Conservation (phyloP, 2,329 filamentous ascomycete species). For the Catunica adiposa region DNA sequence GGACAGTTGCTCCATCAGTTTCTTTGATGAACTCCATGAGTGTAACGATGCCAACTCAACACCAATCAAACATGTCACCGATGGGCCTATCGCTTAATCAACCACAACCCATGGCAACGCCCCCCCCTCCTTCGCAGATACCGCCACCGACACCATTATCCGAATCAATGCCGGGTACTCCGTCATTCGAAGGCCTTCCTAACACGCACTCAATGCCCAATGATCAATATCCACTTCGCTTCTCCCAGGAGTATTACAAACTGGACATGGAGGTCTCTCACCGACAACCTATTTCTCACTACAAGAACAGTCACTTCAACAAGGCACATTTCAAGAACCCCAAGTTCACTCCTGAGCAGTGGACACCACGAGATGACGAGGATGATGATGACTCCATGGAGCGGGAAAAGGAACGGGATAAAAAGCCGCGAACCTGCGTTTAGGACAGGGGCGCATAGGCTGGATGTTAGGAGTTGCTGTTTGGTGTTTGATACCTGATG, state of each 20-base stretch:
- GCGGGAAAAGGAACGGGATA: background rate
- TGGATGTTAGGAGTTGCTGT: too few species aligned
- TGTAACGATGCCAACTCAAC: background rate
- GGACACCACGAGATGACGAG: constrained; percentile 26
- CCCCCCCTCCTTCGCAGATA: background rate
- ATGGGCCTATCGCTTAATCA: background rate
- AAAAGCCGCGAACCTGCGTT: background rate
- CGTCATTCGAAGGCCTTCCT: constrained; percentile 6
- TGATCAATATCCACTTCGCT: constrained; percentile 28
- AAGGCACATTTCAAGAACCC: constrained; percentile 51
- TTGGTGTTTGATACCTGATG: too few species aligned
- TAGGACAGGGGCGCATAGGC: too few species aligned
- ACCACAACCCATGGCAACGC: background rate
- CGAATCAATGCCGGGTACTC: background rate
- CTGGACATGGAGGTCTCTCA: constrained; percentile 25
- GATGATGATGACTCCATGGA: constrained; percentile 1
- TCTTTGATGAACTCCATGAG: background rate
- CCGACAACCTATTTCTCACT: constrained; percentile 36
- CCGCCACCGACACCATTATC: constrained; percentile 5
- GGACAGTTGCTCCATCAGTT: background rate
- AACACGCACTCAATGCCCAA: constrained; percentile 16
- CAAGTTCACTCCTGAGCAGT: constrained; percentile 30
- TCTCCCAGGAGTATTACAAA: constrained; percentile 38
- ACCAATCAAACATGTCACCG: background rate
- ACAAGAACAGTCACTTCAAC: constrained; percentile 52